Conservation (phyloP, 2,329 filamentous ascomycete genomes). For the Furcasterigmium sp. region DNA sequence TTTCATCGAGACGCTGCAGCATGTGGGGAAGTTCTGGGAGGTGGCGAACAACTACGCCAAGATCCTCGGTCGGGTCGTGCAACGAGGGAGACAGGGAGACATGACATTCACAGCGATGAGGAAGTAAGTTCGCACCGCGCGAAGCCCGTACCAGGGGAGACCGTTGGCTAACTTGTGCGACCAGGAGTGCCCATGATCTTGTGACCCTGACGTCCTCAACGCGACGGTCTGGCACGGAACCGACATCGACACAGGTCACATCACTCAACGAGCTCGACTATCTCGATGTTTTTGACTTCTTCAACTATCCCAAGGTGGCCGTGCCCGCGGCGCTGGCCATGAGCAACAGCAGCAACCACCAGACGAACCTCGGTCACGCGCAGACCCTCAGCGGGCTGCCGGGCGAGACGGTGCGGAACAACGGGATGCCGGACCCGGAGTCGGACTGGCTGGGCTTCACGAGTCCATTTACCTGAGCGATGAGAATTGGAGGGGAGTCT, state of each 20-base stretch:
- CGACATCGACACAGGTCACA: constrained; percentile 29
- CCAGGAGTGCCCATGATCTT: constrained; percentile 32
- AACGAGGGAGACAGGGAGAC: constrained; percentile 27
- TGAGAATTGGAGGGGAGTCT: too few species aligned
- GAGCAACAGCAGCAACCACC: constrained; percentile 10
- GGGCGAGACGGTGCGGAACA: constrained; percentile 14
- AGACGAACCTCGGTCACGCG: constrained; percentile 16
- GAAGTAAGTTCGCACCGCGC: constrained; percentile 20
- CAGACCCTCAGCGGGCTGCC: constrained; percentile 16
- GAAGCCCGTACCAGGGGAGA: not conserved
- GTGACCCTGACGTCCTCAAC: constrained; percentile 28
- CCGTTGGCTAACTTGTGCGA: constrained; percentile 5
- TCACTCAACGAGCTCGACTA: constrained; percentile 35
- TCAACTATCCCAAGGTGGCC: constrained; percentile 32
- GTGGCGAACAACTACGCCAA: constrained; percentile 36
- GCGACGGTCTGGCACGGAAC: constrained; percentile 29
- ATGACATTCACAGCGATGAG: constrained; percentile 33
- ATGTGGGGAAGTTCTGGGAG: constrained; percentile 38
- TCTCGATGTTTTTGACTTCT: constrained; percentile 40
- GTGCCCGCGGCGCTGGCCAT: constrained; percentile 11
- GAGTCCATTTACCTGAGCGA: constrained; percentile 9
- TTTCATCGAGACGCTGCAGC: constrained; percentile 33
- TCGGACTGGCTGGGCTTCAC: constrained; percentile 22
- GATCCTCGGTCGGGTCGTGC: constrained; percentile 32
- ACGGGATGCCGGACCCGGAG: constrained; percentile 21